Conservation (phyloP, 345 rosid species). For the Melastoma malabathricum region DNA sequence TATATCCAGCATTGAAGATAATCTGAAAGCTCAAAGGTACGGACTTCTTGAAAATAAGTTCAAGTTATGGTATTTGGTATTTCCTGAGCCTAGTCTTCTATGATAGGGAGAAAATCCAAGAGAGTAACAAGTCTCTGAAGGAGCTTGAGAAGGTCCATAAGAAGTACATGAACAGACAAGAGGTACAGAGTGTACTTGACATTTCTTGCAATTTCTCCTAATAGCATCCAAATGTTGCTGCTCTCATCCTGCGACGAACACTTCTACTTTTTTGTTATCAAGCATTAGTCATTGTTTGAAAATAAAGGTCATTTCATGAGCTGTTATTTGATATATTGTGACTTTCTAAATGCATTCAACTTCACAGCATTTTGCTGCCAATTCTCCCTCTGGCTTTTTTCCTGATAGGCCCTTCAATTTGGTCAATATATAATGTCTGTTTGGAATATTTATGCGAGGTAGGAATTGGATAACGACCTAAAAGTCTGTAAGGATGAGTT, state of each 20-base stretch:
- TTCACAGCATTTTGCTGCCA: too few relatives aligned
- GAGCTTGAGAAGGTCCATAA: constrained; percentile 68
- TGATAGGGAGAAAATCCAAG: constrained; percentile 66
- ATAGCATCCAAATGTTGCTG: background rate
- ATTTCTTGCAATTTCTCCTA: background rate
- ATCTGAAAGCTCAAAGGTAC: constrained; percentile 56
- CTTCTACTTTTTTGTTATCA: background rate
- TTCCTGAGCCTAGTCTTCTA: constrained; percentile 2
- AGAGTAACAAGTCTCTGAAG: constrained; percentile 44
- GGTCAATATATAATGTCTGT: constrained; percentile 1
- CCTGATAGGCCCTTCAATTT: background rate
- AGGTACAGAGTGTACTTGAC: constrained; percentile 35
- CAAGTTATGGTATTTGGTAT: constrained; percentile 1
- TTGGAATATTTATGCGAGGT: constrained; percentile 9
- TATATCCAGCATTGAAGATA: constrained; percentile 50
- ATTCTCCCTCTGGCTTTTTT: background rate
- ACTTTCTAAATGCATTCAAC: background rate
- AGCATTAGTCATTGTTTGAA: too few relatives aligned
- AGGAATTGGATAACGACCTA: constrained; percentile 72
- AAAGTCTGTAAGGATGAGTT: constrained; percentile 70
- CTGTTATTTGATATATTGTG: too few relatives aligned
- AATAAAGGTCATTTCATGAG: too few relatives aligned
- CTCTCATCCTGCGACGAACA: background rate
- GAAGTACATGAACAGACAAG: constrained; percentile 57
- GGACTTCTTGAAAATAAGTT: constrained; percentile 4